Percentiles rank a stretch among this genome's conserved stretches.
Conservation (phyloP, 371 early-diverging fungal species). For the Syncephalastrum monosporum region DNA sequence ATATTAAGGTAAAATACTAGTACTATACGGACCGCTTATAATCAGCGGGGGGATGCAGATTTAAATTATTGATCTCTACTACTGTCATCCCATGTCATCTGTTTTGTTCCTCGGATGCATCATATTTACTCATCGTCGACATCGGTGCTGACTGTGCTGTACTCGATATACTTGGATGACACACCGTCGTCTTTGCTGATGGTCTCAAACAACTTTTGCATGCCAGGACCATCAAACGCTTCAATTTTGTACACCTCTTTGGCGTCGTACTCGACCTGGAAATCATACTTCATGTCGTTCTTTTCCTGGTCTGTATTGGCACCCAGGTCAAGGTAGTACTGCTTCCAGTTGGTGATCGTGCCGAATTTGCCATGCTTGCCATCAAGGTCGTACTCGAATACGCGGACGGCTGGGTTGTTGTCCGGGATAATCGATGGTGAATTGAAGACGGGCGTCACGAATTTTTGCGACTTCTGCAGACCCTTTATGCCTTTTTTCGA, state of each 20-base stretch:
- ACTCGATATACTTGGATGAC: constrained; percentile 8
- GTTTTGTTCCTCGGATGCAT: neutral
- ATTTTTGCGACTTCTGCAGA: constrained; percentile 6
- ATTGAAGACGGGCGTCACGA: constrained; percentile 32
- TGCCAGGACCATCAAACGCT: constrained; percentile 20
- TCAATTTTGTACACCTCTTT: constrained; percentile 29
- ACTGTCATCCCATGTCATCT: neutral
- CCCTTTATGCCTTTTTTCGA: constrained; percentile 4
- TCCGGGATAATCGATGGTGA: constrained; percentile 50
- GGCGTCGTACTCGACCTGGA: constrained; percentile 43
- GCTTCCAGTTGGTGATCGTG: constrained; percentile 35
- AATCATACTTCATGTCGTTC: constrained; percentile 18
- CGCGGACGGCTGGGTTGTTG: constrained; percentile 50
- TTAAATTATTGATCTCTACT: neutral
- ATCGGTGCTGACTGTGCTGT: constrained; percentile 17
- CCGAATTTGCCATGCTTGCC: constrained; percentile 23
- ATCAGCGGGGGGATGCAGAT: constrained; percentile 2
- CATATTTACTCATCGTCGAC: constrained; percentile 8
- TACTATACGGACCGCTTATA: neutral
- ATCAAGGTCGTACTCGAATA: constrained; percentile 43
- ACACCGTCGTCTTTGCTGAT: constrained; percentile 8
- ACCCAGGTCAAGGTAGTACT: constrained; percentile 44
- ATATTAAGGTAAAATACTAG: no score
- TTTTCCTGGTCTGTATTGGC: constrained; percentile 23
- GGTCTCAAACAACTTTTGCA: constrained; percentile 7